These are phyloP conservation scores for Albatrellus ellisii DNA, from an alignment of 768 basidiomycete species.

Conservation along the genomic window DNA sequence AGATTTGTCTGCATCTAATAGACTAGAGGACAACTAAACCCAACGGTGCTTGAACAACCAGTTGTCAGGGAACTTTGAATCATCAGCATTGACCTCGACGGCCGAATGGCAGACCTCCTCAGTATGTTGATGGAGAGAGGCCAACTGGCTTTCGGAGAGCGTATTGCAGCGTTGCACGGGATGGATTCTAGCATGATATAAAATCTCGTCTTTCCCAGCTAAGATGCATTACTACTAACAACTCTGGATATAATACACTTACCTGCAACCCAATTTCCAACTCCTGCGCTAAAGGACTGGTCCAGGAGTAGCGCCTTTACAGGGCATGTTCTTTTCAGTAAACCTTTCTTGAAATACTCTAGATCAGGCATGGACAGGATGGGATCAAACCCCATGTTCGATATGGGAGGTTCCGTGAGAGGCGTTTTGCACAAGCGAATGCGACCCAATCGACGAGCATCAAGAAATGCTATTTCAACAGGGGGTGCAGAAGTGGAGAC, in stretches of 20 bases:
- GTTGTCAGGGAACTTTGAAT: constrained; percentile 46
- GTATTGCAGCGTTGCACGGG: constrained; percentile 55
- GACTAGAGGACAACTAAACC: constrained; percentile 21
- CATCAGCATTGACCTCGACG: constrained; percentile 59
- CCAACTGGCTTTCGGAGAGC: constrained; percentile 35
- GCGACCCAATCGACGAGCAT: constrained; percentile 58
- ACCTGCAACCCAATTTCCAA: constrained; percentile 80
- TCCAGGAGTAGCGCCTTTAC: constrained; percentile 68
- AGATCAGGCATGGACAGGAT: constrained; percentile 52
- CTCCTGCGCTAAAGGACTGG: constrained; percentile 69
- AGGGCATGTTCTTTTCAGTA: constrained; percentile 46
- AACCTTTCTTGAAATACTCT: constrained; percentile 31
- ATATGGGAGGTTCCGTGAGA: constrained; percentile 52
- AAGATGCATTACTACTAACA: neutral
- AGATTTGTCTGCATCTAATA: constrained; percentile 18
- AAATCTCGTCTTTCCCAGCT: constrained; percentile 40
- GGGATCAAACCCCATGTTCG: constrained; percentile 65
- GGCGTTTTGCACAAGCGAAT: constrained; percentile 51
- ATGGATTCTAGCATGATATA: constrained; percentile 63
- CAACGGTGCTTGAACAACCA: constrained; percentile 64
- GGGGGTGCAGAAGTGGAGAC: constrained; percentile 17
- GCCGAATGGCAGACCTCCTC: constrained; percentile 43
- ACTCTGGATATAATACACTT: neutral
- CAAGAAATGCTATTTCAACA: constrained; percentile 53
- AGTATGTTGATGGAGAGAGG: constrained; percentile 38